Percentiles rank a stretch among this genome's conserved stretches.
These are phyloP conservation scores for Penicillium silybi DNA, from an alignment of 495 filamentous ascomycete genomes.

Conservation along the genomic window DNA sequence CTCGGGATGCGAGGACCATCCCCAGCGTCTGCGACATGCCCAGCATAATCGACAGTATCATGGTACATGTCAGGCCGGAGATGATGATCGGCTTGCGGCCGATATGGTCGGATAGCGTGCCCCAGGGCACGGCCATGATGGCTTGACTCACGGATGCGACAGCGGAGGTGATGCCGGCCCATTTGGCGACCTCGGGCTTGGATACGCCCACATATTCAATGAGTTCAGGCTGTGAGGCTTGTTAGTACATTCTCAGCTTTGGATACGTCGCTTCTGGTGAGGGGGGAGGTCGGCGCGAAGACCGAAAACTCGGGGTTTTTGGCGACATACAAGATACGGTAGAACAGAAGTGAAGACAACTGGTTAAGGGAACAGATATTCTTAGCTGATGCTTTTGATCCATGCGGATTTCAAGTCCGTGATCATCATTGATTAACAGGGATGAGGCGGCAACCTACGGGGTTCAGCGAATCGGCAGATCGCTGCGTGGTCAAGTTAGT, in stretches of 20 bases:
- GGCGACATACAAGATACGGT: conserved; percentile 64
- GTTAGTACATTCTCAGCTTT: background rate
- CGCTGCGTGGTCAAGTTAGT: conserved; percentile 28
- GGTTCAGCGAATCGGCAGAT: conserved; percentile 82
- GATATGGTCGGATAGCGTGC: conserved; percentile 65
- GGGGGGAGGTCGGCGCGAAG: background rate
- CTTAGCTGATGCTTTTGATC: background rate
- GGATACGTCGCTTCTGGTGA: background rate
- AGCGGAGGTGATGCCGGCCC: conserved; percentile 69
- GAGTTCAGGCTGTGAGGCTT: conserved; percentile 62
- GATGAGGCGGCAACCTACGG: conserved; percentile 25
- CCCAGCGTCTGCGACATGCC: conserved; percentile 70
- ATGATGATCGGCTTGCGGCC: conserved; percentile 77
- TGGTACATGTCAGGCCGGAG: conserved; percentile 63
- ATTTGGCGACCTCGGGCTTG: conserved; percentile 68
- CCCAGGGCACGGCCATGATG: conserved; percentile 73
- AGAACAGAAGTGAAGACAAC: conserved; percentile 79
- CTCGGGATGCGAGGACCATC: conserved; percentile 67
- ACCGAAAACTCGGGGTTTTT: background rate
- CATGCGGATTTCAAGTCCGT: background rate
- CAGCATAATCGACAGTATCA: conserved; percentile 68
- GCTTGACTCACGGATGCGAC: conserved; percentile 71
- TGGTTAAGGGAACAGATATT: background rate
- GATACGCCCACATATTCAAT: conserved; percentile 74
- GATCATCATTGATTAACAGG: background rate